Conservation (phyloP, 2,329 filamentous ascomycete species). For the Cryphonectria carpinicola region DNA sequence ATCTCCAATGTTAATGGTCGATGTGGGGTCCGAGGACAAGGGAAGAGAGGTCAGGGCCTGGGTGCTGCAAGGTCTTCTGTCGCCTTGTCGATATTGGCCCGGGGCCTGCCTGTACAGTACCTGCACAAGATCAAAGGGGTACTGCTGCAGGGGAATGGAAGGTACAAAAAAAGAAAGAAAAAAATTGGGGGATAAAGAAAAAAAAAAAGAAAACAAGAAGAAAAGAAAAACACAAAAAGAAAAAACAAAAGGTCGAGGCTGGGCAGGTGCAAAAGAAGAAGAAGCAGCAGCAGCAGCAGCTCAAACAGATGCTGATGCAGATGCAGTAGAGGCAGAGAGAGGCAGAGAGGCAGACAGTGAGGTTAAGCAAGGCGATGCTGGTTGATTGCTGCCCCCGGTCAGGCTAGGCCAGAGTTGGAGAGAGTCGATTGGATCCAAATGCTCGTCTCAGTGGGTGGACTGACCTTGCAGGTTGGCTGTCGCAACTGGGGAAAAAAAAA, state of each 20-base stretch:
- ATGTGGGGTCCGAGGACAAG: conserved; percentile 14
- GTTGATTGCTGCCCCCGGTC: not conserved
- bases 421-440: not conserved
- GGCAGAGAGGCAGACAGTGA: not conserved
- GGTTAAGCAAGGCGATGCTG: not conserved
- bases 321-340: not conserved
- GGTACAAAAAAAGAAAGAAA: not conserved
- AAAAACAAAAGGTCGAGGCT: not conserved
- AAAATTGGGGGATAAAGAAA: not conserved
- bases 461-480: not conserved
- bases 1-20: conserved; percentile 13
- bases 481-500: too few relatives aligned
- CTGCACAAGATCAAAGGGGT: not conserved
- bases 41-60: conserved; percentile 1
- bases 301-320: not conserved
- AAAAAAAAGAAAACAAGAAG: not conserved
- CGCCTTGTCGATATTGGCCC: not conserved
- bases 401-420: conserved; percentile 6
- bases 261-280: not conserved
- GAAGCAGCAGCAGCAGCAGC: not conserved
- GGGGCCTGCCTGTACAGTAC: not conserved
- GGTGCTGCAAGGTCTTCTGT: conserved; percentile 3
- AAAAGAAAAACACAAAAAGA: not conserved
- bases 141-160: not conserved
- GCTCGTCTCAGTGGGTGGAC: not conserved